Conservation (phyloP, 148 eudicot species). For the Cornus suecica region DNA sequence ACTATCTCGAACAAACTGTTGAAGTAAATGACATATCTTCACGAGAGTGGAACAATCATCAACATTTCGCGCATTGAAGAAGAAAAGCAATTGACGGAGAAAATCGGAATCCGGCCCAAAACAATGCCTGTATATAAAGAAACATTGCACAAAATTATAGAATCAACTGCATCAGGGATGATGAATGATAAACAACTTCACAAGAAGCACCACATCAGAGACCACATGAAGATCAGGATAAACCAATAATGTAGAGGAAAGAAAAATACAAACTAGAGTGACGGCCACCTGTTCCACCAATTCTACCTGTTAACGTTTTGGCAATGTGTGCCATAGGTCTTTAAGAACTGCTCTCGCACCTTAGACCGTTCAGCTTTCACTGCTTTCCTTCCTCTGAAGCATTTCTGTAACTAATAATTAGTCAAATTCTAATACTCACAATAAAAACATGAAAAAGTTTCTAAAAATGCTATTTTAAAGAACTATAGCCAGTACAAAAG, state of each 20-base stretch:
- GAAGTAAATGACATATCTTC: conserved; percentile 73
- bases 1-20: conserved; percentile 49
- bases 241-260: conserved; percentile 2
- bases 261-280: not conserved
- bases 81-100: conserved; percentile 77
- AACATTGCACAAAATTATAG: conserved; percentile 5
- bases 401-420: conserved; percentile 64
- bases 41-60: conserved; percentile 61
- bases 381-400: conserved; percentile 90
- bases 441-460: not conserved
- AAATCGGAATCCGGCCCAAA: conserved; percentile 77
- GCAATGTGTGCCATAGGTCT: conserved; percentile 58
- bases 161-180: not conserved
- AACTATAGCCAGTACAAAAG: not conserved
- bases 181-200: not conserved
- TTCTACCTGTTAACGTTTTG: conserved; percentile 71
- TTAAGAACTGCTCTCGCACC: conserved; percentile 65
- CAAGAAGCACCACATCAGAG: not conserved
- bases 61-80: conserved; percentile 60
- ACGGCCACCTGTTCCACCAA: conserved; percentile 9
- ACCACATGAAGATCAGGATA: not conserved
- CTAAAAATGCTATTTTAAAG: not conserved
- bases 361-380: conserved; percentile 64
- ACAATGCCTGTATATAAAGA: conserved; percentile 56
- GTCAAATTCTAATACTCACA: conserved; percentile 12